Evolutionary conservation across 306 rosid genomes (phyloP), one percentile per base, ranked within the genome.

Genomic region (Crataegus laevigata): DNA sequence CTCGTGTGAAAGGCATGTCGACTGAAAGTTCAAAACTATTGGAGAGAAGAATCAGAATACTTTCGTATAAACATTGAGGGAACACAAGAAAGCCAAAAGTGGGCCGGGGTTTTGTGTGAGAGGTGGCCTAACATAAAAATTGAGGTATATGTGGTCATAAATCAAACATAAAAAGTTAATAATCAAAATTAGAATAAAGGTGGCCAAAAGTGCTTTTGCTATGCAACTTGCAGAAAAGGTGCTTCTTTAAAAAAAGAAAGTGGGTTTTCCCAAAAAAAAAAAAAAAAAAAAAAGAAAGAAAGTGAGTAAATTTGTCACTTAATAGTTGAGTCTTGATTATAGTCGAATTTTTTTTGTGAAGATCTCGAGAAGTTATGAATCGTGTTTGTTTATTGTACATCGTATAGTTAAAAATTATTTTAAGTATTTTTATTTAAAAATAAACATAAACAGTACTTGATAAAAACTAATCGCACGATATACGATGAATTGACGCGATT

Each of bases 201-300:
- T 51, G n/a, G 75, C 55, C 24, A 24, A 58, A 59, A 81, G 87
- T 82, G 89, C 79, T 78, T 73, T 63, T 74, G 77, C 77, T 25
- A 50, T 66, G 81, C 88, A 88, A 88, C 75, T 83, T 83, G 84
- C 88, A 77, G 21, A 68, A 79, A 83, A 82, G 85, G 75, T 77
- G 72, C n/a, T 45, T 52, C 29, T 40, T 70, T 77, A 18, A 15
- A 15, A 50, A 79, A 30, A 69, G 74, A 69, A 73, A 68, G 81
- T 29, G 85, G 85, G 73, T n/a, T n/a, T n/a, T n/a, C n/a, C n/a
- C n/a, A n/a, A n/a, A n/a, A n/a, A n/a, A n/a, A n/a, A n/a, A n/a
- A n/a, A n/a, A n/a, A n/a, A n/a, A n/a, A n/a, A n/a, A n/a, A n/a
- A 18, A 15, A 15, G 42, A 79, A 30, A 69, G 74, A 69, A 73